phyloP scores from a whole-genome alignment of 768 basidiomycete species.

The Albatrellus ellisii region DNA sequence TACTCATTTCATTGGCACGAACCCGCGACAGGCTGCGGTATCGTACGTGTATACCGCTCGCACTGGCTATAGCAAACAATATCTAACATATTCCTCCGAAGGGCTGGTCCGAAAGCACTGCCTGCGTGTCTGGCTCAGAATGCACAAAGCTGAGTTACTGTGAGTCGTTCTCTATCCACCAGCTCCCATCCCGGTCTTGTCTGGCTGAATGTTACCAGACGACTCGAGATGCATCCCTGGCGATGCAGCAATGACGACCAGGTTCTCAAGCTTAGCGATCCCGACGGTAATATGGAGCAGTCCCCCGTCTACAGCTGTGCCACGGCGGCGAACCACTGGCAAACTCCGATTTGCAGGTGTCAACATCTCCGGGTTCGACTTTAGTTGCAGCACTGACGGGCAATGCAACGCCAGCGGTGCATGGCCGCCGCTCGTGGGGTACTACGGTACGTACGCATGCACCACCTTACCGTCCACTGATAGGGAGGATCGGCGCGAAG shows the following conservation, averaged over 20 bases:
- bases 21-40: constrained; percentile 11
- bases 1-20: neutral
- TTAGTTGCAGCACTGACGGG: constrained; percentile 35
- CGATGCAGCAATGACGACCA: constrained; percentile 14
- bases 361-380: constrained; percentile 45
- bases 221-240: constrained; percentile 25
- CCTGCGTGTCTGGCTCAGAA: constrained; percentile 21
- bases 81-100: constrained; percentile 2
- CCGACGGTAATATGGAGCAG: constrained; percentile 11
- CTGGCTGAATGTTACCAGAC: constrained; percentile 9
- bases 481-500: constrained; percentile 9
- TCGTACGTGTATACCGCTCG: constrained; percentile 6
- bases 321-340: constrained; percentile 8
- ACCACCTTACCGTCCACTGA: neutral
- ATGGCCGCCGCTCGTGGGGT: constrained; percentile 31
- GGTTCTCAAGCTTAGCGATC: constrained; percentile 13
- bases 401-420: constrained; percentile 26
- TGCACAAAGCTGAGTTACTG: constrained; percentile 21
- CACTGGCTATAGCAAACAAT: neutral
- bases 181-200: neutral
- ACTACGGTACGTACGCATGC: constrained; percentile 22
- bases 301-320: constrained; percentile 4
- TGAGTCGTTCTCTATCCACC: constrained; percentile 10
- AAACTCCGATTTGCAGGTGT: constrained; percentile 28
- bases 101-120: constrained; percentile 24